phyloP scores from a whole-genome alignment of 345 rosid genomes.

The Eucalyptus victrix region DNA sequence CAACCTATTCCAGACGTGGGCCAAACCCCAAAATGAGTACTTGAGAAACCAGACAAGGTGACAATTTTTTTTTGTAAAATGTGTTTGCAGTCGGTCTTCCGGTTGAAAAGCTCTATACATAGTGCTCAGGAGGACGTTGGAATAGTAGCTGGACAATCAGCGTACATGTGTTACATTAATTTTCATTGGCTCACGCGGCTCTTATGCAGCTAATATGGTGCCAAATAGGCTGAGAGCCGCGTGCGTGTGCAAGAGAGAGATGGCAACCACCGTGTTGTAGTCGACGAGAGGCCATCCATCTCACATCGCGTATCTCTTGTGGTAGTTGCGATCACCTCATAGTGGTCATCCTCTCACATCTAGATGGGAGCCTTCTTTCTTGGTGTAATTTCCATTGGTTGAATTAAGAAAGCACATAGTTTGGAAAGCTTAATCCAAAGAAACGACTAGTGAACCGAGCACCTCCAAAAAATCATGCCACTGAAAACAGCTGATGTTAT shows the following conservation, averaged over 20 bases:
- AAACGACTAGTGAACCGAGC: too few relatives aligned
- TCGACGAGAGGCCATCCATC: not conserved
- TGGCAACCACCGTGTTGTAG: not conserved
- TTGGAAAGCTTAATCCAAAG: not conserved
- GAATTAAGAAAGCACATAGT: too few relatives aligned
- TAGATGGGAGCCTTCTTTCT: not conserved
- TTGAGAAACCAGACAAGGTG: not conserved
- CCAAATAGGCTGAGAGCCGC: not conserved
- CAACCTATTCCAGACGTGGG: not conserved
- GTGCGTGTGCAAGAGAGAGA: not conserved
- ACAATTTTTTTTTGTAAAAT: not conserved
- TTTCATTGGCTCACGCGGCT: too few relatives aligned
- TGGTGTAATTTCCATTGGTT: not conserved
- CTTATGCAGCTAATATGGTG: not conserved
- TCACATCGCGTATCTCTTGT: not conserved
- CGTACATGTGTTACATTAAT: too few relatives aligned
- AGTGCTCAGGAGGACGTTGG: not conserved
- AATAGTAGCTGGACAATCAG: too few relatives aligned
- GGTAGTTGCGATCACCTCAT: not conserved
- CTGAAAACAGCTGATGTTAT: too few relatives aligned
- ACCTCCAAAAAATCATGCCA: too few relatives aligned
- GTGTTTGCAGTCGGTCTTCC: not conserved
- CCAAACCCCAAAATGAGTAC: not conserved
- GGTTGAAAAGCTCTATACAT: not conserved
- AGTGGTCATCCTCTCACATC: not conserved